phyloP scores from a whole-genome alignment of 768 basidiomycete genomes.

The Rickenella mellea region DNA sequence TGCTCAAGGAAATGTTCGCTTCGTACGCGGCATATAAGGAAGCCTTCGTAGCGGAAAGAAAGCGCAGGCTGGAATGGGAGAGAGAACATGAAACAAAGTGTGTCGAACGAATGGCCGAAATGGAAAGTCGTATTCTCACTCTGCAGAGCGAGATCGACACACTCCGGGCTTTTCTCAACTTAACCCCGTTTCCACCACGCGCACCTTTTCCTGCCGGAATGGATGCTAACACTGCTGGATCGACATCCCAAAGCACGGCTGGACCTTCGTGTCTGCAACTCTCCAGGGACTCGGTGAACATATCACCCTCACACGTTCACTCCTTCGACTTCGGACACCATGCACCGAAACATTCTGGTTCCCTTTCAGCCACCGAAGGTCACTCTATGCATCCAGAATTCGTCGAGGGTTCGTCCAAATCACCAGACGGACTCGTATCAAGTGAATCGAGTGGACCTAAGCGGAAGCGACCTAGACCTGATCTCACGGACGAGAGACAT shows the following conservation, averaged over 20 bases:
- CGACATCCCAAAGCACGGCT: background rate
- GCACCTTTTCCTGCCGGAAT: background rate
- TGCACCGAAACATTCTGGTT: no score
- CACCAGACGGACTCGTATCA: background rate
- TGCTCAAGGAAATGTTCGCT: background rate
- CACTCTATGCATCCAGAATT: no score
- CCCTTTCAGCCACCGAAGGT: no score
- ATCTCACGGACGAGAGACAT: no score
- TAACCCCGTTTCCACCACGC: constrained; percentile 9
- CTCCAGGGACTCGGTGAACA: no score
- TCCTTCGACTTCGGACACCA: no score
- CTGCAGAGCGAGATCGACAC: constrained; percentile 44
- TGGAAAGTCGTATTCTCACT: constrained; percentile 44
- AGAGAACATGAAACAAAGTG: constrained; percentile 56
- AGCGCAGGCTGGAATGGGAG: constrained; percentile 58
- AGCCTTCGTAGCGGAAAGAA: constrained; percentile 50
- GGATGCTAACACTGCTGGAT: background rate
- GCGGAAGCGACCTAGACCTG: background rate
- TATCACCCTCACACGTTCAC: no score
- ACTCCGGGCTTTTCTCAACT: constrained; percentile 31
- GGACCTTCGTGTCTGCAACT: no score
- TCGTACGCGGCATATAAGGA: constrained; percentile 22
- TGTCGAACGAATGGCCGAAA: constrained; percentile 43
- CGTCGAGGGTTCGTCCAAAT: background rate
- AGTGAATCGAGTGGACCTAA: background rate